Evolutionary conservation across 1,284 basidiomycete genomes (phyloP).

Genomic region (Hypsizygus ulmarius): DNA sequence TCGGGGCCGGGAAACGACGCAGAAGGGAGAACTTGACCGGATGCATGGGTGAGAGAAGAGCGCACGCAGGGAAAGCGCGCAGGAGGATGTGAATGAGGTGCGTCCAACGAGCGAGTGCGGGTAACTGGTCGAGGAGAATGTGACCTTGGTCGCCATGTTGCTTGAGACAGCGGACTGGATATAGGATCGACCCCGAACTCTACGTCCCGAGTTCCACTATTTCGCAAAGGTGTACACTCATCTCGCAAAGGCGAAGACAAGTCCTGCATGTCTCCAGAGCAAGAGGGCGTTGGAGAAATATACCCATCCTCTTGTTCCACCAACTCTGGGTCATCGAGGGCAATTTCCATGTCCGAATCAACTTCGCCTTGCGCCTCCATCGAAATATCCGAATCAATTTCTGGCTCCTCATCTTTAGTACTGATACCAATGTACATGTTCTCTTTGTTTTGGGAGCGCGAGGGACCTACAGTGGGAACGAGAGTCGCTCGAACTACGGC

Average conservation of each 20-base stretch:
- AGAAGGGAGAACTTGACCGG: conserved; percentile 1
- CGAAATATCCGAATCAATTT: conserved; percentile 33
- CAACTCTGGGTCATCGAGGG: conserved; percentile 34
- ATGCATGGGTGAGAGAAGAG: background rate
- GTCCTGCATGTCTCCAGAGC: conserved; percentile 53
- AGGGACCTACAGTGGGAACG: conserved; percentile 37
- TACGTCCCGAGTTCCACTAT: conserved; percentile 18
- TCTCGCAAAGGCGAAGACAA: conserved; percentile 58
- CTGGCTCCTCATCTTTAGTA: conserved; percentile 40
- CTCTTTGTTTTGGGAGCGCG: conserved; percentile 44
- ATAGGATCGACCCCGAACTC: conserved; percentile 58
- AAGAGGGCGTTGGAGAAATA: conserved; percentile 60
- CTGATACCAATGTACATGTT: conserved; percentile 34
- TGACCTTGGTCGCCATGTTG: conserved; percentile 14
- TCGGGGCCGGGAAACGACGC: conserved; percentile 18
- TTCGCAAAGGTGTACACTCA: conserved; percentile 18
- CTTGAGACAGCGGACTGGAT: conserved; percentile 54
- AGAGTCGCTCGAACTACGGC: conserved; percentile 15
- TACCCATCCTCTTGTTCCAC: conserved; percentile 78
- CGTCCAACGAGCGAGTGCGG: conserved; percentile 19
- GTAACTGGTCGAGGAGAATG: conserved; percentile 4
- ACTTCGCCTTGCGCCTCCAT: conserved; percentile 32
- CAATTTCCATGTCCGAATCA: conserved; percentile 33
- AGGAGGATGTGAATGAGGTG: conserved; percentile 5
- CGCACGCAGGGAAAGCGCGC: background rate